Evolutionary conservation across 2,329 filamentous ascomycete species (phyloP), one percentile per base, ranked within the genome.

Genomic region (Fusarium napiforme): DNA sequence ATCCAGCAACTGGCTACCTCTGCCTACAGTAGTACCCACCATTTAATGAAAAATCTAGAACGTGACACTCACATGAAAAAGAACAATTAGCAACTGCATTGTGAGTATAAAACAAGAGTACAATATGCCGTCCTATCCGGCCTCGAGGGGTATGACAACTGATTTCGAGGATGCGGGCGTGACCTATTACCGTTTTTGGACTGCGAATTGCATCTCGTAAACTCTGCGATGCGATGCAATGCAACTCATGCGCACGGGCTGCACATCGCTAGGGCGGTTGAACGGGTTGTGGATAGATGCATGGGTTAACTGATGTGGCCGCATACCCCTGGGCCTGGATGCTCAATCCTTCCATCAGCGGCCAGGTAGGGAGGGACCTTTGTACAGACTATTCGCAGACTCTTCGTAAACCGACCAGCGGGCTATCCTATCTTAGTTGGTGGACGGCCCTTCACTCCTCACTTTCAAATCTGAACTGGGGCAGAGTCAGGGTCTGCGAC

Each of bases 141-240:
- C 15, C 28, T n/a, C 16, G 21, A 34, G 45, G 42, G 28, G 42
- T 30, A 23, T 37, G 30, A 43, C 26, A 49, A 39, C 43, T 50
- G 66, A 71, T 53, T 30, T 53, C 52, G 57, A 26, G 60, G 30
- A 55, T 30, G 40, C 28, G 28, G 43, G 61, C 70, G 66, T 73
- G 71, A 73, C 70, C 46, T 28, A 63, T 73, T 73, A 34, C 70
- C 55, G 14, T 23, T 60, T 71, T 55, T 21, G 60, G 66, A 57
- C 39, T 57, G 21, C 39, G 32, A 43, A 43, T 55, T n/a, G 26
- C n/a, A 46, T 57, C 40, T 69, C 64, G 59, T 68, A 70, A 59
- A 39, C 19, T 49, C 32, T 46, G 59, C 50, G 45, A 52, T 50
- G 36, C n/a, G 55, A 23, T 46, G 59, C 50, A 30, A 57, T 56